Base-by-base conservation (phyloP, 2,329 filamentous ascomycete genomes). In the Lithohypha guttulata region DNA sequence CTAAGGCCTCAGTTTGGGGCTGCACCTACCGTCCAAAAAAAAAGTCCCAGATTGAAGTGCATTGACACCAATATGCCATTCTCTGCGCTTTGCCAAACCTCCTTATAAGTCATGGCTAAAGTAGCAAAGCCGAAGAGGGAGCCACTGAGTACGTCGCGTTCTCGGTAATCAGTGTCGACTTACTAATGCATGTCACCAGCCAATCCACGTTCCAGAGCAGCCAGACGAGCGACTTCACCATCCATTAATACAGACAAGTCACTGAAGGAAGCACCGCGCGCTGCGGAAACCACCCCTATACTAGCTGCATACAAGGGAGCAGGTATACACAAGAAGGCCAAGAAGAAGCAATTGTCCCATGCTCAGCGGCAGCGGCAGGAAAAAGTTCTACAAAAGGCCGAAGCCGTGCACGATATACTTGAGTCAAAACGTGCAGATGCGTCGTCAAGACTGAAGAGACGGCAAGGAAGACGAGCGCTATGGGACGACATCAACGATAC, bases 201-300 rank as follows among this genome's bases (percentile, higher is more conserved):
- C 42, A 60, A 65, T 34, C 70, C 71, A 11, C 71, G 71, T 52
- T 77, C 75, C 34, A 72, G 75, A 41, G 73, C 74, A 40, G 71
- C 72, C 25, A 68, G 73, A 47, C 66, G 75, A 50, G 73, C 66
- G 45, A 64, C 60, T 38, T 73, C 71, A 4, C 74, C 73, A 14
- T 68, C 69, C 38, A 57, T 71, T 46, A 56, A 71, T 45, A 52
- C 69, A 33, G 66, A 72, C 55, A 70, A 69, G 52, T 68, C 67
- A 29, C 51, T 71, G 35, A 63, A 53, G 41, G 54, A 61, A 29
- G 52, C 57, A 49, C 62, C 65, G 30, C 57, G 65, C 8, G 45
- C 47, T 2, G 43, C 59, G 55, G 11, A 60, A 59, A 39, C 44
- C 13, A 48, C 46, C 52, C 62, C 35, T 52, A 61, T 31, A 50